Base-by-base conservation (phyloP, 164 flowering plant species). In the Stephania japonica region DNA sequence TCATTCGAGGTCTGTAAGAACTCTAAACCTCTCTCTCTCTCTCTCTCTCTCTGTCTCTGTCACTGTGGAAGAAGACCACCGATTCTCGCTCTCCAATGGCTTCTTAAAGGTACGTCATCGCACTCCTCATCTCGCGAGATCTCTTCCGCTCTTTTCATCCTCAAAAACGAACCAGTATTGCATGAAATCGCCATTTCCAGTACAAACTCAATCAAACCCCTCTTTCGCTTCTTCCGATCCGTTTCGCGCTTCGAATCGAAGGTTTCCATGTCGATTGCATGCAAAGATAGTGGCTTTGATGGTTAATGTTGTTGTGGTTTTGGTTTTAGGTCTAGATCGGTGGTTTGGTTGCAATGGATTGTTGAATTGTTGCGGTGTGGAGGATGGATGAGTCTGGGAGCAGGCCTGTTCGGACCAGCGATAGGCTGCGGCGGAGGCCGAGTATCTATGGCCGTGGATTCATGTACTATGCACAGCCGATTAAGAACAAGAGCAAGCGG, bases 381-480 rank as follows among this genome's bases (percentile, higher is more conserved):
- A 80, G 19, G 88, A 84, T 80, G 88, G 80, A 84, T 80, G 88
- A 80, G 74, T 72, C 87, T 70, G 86, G 32, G 50, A 63, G 75
- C 2, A 61, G 80, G 76, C 83, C 87, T 38, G 81, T 88, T 12
- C 89, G 97, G 27, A 82, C 89, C 8, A 89, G 92, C 61, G 89
- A 81, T 77, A 83, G 97, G 83, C 80, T 87, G 59, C 75, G 84
- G 78, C 76, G 86, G 70, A 76, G 91, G 78, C 90, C 91, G 2
- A 84, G 75, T 70, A 53, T 77, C 14, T 86, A 80, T 76, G 83
- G 84, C 25, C 85, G 89, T 3, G 16, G 79, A 0, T 84, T 65
- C 68, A 21, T 80, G 42, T 87, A 83, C 79, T 86, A 86, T 75
- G 27, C 79, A 7, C 82, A 85, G 3, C 74, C 75, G 0, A 68